phyloP scores from a whole-genome alignment of 805 yeast genomes.

The Myxozyma monticola region DNA sequence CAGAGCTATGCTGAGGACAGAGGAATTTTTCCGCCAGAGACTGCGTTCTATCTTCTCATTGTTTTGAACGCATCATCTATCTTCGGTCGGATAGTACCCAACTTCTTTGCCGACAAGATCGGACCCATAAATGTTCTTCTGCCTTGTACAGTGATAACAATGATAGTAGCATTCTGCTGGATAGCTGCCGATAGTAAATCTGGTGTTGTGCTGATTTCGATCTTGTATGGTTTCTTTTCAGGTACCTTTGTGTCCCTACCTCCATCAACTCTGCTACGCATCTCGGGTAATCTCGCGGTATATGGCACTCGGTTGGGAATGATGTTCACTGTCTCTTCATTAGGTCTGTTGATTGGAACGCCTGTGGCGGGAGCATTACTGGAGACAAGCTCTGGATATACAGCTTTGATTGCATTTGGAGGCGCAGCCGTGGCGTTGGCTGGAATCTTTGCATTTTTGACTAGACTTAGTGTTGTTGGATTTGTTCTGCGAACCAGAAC shows the following conservation, averaged over 20 bases:
- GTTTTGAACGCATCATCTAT: constrained; percentile 43
- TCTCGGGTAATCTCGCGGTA: constrained; percentile 31
- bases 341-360: constrained; percentile 42
- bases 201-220: constrained; percentile 36
- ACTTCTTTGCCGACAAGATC: constrained; percentile 46
- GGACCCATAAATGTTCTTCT: constrained; percentile 49
- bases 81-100: constrained; percentile 54
- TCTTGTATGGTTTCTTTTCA: constrained; percentile 38
- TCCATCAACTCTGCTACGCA: constrained; percentile 35
- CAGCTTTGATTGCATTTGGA: constrained; percentile 27
- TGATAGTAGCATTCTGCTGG: constrained; percentile 41
- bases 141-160: constrained; percentile 35
- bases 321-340: constrained; percentile 57
- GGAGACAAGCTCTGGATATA: constrained; percentile 18
- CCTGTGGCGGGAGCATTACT: constrained; percentile 38
- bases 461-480: too few species aligned
- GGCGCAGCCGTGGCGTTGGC: constrained; percentile 31
- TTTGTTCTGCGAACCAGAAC: too few species aligned
- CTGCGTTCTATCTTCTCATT: constrained; percentile 37
- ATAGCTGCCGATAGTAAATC: constrained; percentile 35
- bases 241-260: constrained; percentile 40
- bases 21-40: constrained; percentile 17
- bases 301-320: constrained; percentile 55
- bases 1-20: constrained; percentile 34
- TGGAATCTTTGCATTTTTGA: too few species aligned